Conservation (phyloP, 169 alveolate species). For the Cryptosporidium baileyi region DNA sequence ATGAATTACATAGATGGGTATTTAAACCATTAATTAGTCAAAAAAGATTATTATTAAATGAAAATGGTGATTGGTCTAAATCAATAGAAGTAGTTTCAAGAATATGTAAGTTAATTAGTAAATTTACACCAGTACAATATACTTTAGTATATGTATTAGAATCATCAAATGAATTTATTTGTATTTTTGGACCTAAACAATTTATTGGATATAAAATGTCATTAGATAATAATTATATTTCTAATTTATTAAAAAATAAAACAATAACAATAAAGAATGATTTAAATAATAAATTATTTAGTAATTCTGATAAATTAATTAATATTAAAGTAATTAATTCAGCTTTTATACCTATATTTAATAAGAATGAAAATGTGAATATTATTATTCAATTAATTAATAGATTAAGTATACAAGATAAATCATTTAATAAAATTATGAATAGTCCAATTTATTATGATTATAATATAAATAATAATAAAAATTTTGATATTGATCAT, state of each 20-base stretch:
- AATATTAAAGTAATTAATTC: background rate
- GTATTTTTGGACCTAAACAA: constrained; percentile 39
- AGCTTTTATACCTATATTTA: constrained; percentile 24
- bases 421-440: background rate
- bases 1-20: constrained; percentile 52
- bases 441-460: background rate
- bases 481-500: no score
- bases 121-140: constrained; percentile 28
- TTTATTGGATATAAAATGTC: constrained; percentile 35
- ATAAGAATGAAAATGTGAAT: constrained; percentile 14
- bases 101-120: background rate
- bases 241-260: background rate
- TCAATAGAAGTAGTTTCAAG: constrained; percentile 30
- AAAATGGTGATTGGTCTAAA: background rate
- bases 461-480: background rate
- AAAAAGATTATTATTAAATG: background rate
- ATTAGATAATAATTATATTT: background rate
- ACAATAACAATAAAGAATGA: background rate
- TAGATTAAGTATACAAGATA: background rate
- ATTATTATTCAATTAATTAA: constrained; percentile 37
- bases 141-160: constrained; percentile 14
- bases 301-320: background rate
- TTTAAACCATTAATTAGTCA: constrained; percentile 26
- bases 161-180: background rate
- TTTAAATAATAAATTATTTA: background rate